Evolutionary conservation across 2,329 filamentous ascomycete species (phyloP).

Genomic region (Didymella lethalis): DNA sequence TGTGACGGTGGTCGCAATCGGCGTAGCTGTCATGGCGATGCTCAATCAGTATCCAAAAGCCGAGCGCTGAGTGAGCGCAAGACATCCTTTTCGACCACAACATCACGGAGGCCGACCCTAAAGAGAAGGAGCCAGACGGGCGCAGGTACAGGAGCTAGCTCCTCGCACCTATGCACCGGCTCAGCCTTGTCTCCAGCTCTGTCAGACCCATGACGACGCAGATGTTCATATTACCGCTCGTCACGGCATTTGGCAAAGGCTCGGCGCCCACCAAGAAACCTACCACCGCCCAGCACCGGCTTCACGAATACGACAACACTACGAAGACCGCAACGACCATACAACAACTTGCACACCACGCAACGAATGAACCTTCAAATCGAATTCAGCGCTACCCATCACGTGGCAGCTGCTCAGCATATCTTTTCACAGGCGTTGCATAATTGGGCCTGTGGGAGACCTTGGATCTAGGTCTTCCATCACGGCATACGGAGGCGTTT

Average conservation of each 20-base stretch:
- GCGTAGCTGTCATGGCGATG: slow-evolving; percentile 53
- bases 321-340: background rate
- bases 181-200: background rate
- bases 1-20: slow-evolving; percentile 51
- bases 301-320: background rate
- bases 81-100: slow-evolving; percentile 6
- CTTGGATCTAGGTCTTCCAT: background rate
- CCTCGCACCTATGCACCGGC: background rate
- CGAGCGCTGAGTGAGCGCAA: slow-evolving; percentile 50
- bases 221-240: background rate
- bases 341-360: background rate
- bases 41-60: slow-evolving; percentile 55
- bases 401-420: slow-evolving; percentile 3
- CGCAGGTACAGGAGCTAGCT: background rate
- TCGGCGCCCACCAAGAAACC: background rate
- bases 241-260: background rate
- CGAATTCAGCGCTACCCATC: background rate
- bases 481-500: slow-evolving; percentile 14
- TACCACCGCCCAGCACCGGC: background rate
- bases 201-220: background rate
- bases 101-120: slow-evolving; percentile 7
- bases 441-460: slow-evolving; percentile 9
- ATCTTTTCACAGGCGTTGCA: slow-evolving; percentile 16
- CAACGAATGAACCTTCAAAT: slow-evolving; percentile 11
- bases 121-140: slow-evolving; percentile 11